Percentiles rank a stretch among this genome's conserved stretches.
These are phyloP conservation scores for Pilobolus umbonatus DNA, from an alignment of 192 early-diverging fungal genomes.

Conservation along the genomic window DNA sequence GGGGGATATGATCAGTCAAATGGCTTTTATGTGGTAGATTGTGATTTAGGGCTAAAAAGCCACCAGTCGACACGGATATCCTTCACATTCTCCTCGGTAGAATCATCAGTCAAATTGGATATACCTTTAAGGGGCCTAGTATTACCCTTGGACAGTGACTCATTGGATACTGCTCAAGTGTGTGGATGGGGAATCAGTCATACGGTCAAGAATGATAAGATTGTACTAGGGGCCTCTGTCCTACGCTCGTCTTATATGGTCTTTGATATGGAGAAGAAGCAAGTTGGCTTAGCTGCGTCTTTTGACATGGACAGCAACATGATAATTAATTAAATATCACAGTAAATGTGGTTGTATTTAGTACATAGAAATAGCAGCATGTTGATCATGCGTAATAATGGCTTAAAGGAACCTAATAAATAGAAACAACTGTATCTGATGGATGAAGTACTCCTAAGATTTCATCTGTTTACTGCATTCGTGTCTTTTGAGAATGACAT, in stretches of 20 bases:
- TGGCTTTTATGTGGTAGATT: background rate
- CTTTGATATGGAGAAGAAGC: slow-evolving; percentile 10
- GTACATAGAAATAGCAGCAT: too few relatives aligned
- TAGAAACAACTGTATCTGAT: too few relatives aligned
- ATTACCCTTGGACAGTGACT: background rate
- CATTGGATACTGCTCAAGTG: background rate
- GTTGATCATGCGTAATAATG: too few relatives aligned
- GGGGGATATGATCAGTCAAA: background rate
- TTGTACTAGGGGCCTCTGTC: background rate
- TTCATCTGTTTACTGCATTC: too few relatives aligned
- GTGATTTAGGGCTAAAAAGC: background rate
- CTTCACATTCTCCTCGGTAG: background rate
- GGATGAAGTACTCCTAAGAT: too few relatives aligned
- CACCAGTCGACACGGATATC: background rate
- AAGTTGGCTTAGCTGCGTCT: slow-evolving; percentile 9
- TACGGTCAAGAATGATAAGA: background rate
- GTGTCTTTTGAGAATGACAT: too few relatives aligned
- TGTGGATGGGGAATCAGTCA: background rate
- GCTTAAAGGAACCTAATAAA: too few relatives aligned
- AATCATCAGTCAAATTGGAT: too few relatives aligned
- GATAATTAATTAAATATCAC: too few relatives aligned
- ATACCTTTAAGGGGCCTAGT: background rate
- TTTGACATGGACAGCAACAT: too few relatives aligned
- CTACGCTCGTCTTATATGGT: slow-evolving; percentile 1
- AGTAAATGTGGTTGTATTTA: too few relatives aligned